These are phyloP conservation scores for Cladosporium halotolerans DNA, from an alignment of 2,329 filamentous ascomycete genomes.

Conservation along the genomic window DNA sequence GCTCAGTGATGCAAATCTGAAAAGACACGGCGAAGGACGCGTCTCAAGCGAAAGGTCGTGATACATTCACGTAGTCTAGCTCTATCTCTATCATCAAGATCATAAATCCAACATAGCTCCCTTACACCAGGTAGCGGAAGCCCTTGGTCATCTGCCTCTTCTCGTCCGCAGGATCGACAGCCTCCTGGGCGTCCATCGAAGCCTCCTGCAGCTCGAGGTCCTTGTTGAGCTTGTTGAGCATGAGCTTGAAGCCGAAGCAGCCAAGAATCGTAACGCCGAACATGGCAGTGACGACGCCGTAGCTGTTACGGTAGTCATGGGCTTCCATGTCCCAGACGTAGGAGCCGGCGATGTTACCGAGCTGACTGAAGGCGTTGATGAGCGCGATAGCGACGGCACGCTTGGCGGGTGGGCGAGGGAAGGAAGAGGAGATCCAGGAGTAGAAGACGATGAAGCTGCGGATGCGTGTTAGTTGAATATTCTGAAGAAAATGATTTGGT, in stretches of 20 bases:
- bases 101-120: not conserved
- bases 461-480: not conserved
- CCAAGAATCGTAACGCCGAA: constrained; percentile 54
- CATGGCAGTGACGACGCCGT: constrained; percentile 60
- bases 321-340: constrained; percentile 58
- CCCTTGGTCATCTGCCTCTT: constrained; percentile 9
- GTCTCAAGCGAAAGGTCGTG: no score
- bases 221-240: constrained; percentile 4
- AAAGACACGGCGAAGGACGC: no score
- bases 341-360: constrained; percentile 42
- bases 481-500: not conserved
- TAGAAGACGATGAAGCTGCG: constrained; percentile 37
- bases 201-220: constrained; percentile 2
- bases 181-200: constrained; percentile 1
- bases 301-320: constrained; percentile 58
- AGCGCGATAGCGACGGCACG: constrained; percentile 65
- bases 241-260: constrained; percentile 22
- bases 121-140: constrained; percentile 18
- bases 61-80: no score
- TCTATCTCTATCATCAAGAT: not conserved
- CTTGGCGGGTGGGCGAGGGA: constrained; percentile 71
- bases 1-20: no score
- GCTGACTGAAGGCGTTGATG: constrained; percentile 67
- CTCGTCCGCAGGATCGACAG: constrained; percentile 4
- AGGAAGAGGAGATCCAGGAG: constrained; percentile 70